These are phyloP conservation scores for Aspergillus baeticus DNA, from an alignment of 495 filamentous ascomycete species.

Conservation along the genomic window DNA sequence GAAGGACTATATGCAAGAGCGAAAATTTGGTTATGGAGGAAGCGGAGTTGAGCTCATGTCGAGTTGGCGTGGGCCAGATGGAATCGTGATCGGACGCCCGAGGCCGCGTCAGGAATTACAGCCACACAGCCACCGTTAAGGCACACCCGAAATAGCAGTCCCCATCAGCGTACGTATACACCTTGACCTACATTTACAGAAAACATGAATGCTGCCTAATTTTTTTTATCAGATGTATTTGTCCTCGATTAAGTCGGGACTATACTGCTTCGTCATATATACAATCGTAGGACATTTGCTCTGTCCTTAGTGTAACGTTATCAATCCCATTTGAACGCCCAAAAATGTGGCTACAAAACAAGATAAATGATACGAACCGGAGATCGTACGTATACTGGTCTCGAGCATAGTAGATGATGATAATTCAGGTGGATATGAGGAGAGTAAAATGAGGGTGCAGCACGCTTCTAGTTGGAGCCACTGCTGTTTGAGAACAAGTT, in stretches of 20 bases:
- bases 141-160: background rate
- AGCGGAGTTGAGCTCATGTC: background rate
- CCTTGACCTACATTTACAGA: too few relatives aligned
- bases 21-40: background rate
- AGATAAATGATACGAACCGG: background rate
- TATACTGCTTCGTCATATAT: conserved; percentile 1
- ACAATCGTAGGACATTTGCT: background rate
- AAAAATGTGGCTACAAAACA: background rate
- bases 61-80: background rate
- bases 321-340: conserved; percentile 1
- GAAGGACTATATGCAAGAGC: background rate
- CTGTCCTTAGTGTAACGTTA: background rate
- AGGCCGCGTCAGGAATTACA: background rate
- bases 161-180: background rate
- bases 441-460: background rate
- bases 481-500: conserved; percentile 3
- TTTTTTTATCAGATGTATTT: conserved; percentile 2
- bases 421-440: background rate
- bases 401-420: background rate
- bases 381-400: background rate
- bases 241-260: background rate
- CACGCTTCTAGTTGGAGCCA: background rate
- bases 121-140: background rate
- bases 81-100: background rate
- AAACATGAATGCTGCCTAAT: background rate